Evolutionary conservation across 2,329 filamentous ascomycete genomes (phyloP), one percentile per base, ranked within the genome.

Genomic region (Epichloe gansuensis): DNA sequence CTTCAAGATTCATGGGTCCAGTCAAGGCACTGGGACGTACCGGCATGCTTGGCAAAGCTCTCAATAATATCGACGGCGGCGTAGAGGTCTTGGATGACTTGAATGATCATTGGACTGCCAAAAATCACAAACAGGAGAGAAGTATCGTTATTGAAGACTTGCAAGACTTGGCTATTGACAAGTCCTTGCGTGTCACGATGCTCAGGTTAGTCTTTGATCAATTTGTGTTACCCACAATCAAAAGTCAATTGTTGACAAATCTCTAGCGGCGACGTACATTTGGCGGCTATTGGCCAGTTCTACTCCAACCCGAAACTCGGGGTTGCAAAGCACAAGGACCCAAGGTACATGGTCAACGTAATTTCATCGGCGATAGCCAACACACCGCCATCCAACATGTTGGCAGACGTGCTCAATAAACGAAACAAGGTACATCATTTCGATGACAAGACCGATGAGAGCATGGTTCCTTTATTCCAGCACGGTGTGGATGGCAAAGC

Each of bases 101-200:
- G 9, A 91, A 96, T 64, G 93, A 97, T 66, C 91, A 98, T 64
- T 98, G 93, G 93, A 96, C 91, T 1, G 88, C 91, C 39, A 95
- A 89, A 64, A 87, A 89, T 63, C 90, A 97, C 71, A 98, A 97
- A 65, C 76, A 81, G 27, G 93, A 98, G 68, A 82, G 93, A 49
- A 87, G 84, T 56, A 85, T 87, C 67, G 76, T 97, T 56, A 81
- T 98, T 41, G 86, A 93, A 64, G 89, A 96, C 61, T 73, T 98
- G 27, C 94, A 98, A 67, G 89, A 95, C 61, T 75, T 98, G 54
- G 90, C 94, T 8, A 89, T 88, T 23, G 89, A 93, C 65, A 95
- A 95, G 66, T 95, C 89, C 13, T 80, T 96, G 49, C 85, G 93
- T 43, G 76, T 98, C 49, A 97, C 91, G 0, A 89, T 98, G 55